Evolutionary conservation across 179 eudicot genomes (phyloP).

Genomic region (Silene coronaria): DNA sequence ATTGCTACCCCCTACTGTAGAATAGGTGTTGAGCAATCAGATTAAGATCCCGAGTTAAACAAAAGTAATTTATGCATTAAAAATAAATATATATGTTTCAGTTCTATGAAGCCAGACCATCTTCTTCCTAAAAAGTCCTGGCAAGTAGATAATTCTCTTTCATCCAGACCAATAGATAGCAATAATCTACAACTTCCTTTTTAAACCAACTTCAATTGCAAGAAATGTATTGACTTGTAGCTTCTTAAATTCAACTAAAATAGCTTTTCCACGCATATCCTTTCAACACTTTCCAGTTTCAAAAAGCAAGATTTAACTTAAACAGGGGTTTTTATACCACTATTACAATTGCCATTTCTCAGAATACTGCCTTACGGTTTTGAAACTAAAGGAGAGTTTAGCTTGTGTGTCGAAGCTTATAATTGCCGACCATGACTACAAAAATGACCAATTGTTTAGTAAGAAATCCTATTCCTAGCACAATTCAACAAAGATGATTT

Average conservation of each 20-base stretch:
- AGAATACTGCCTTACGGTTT: too few relatives aligned
- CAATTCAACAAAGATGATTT: background rate
- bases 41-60: background rate
- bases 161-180: background rate
- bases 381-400: too few relatives aligned
- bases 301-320: background rate
- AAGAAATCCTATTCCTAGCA: background rate
- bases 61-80: background rate
- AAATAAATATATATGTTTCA: background rate
- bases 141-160: too few relatives aligned
- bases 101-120: background rate
- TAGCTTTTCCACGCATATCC: background rate
- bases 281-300: background rate
- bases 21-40: too few relatives aligned
- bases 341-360: background rate
- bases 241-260: background rate
- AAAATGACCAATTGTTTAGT: background rate
- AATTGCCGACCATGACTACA: too few relatives aligned
- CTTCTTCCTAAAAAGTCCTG: background rate
- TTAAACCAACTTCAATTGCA: background rate
- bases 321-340: background rate
- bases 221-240: background rate
- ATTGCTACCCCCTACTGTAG: too few relatives aligned
- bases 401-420: too few relatives aligned
- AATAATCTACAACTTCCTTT: background rate